Conservation (phyloP, 352 stramenopile species). For the Phytopythium montanum region DNA sequence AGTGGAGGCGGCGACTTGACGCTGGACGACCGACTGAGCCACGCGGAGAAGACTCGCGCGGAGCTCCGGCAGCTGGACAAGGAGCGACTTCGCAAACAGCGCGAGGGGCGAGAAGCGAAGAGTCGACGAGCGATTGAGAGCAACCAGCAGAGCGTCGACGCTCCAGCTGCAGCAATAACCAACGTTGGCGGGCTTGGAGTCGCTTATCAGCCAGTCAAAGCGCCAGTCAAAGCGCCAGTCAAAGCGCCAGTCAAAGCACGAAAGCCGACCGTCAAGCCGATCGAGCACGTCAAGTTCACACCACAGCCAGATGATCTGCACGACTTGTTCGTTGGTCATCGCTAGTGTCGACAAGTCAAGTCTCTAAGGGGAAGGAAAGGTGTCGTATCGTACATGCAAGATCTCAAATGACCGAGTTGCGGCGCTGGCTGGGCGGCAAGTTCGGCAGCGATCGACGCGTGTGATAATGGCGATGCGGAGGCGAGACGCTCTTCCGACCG, state of each 20-base stretch:
- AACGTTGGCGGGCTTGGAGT: too few relatives aligned
- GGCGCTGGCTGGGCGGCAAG: constrained; percentile 17
- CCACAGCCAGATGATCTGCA: constrained; percentile 15
- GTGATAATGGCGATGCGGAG: constrained; percentile 5
- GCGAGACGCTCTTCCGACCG: constrained; percentile 24
- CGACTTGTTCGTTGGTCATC: constrained; percentile 28
- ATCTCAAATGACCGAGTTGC: constrained; percentile 45
- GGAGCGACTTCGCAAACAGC: constrained; percentile 41
- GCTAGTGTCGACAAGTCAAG: background rate
- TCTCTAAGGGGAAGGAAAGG: background rate
- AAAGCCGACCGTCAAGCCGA: constrained; percentile 8
- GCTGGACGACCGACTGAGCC: constrained; percentile 26
- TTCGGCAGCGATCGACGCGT: background rate
- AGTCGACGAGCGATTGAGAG: constrained; percentile 12
- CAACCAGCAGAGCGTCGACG: background rate
- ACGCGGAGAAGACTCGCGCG: constrained; percentile 33
- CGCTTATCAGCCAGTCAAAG: too few relatives aligned
- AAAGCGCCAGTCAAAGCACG: background rate
- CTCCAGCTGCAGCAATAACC: background rate
- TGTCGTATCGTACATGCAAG: constrained; percentile 11
- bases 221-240: constrained; percentile 4
- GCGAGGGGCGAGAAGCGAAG: constrained; percentile 36
- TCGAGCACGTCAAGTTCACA: constrained; percentile 2
- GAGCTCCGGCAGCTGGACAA: constrained; percentile 40
- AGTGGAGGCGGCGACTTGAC: constrained; percentile 9